Base-by-base conservation (phyloP, 1,284 basidiomycete genomes). In the Erythrobasidium hasegawianum region DNA sequence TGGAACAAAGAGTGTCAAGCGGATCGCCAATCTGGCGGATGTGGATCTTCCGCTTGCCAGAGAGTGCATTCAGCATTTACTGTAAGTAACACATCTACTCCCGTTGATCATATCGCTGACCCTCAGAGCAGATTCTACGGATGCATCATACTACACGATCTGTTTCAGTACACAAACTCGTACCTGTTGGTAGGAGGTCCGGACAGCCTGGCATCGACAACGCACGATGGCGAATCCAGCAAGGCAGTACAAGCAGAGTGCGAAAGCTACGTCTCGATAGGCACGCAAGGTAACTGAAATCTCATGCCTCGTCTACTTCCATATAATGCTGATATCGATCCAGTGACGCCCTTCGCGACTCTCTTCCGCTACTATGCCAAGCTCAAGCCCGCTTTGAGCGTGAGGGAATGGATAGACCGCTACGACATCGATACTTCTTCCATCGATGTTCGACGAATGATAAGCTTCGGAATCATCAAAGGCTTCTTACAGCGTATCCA, bases 391-490 rank as follows among this genome's bases (percentile, higher is more conserved):
- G 91, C 91, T 1, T 84, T 86, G 68, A 92, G 90, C 0, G 82
- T 98, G 1, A 83, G 85, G 50, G 86, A 91, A 57, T 99, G 96
- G 95, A 89, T 92, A 80, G 86, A 91, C 71, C 81, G 82, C 47
- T 82, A 91, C 73, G 81, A 86, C 27, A 84, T 92, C 2, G 81
- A 86, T 55, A 79, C 81, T 7, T 78, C 87, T 18, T 89, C 88
- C 1, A 87, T 98, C 64, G 96, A 98, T 76, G 84, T 91, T 8
- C 84, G 95, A 4, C 84, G 96, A 13, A 96, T 99, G 77, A 87
- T 93, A n/a, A 92, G 89, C 69, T 99, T 98, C 75, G 96, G 95
- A 13, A 88, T 97, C n/a, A 96, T 99, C 79, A 98, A 99, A 79
- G 94, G 93, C 0, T 98, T 97, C 75, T 81, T 99, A 13, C 86